A percentile compares a stretch with the other conserved stretches of the same genome.
Evolutionary conservation across 805 yeast species (phyloP).

Genomic region (Yarrowia sp.): DNA sequence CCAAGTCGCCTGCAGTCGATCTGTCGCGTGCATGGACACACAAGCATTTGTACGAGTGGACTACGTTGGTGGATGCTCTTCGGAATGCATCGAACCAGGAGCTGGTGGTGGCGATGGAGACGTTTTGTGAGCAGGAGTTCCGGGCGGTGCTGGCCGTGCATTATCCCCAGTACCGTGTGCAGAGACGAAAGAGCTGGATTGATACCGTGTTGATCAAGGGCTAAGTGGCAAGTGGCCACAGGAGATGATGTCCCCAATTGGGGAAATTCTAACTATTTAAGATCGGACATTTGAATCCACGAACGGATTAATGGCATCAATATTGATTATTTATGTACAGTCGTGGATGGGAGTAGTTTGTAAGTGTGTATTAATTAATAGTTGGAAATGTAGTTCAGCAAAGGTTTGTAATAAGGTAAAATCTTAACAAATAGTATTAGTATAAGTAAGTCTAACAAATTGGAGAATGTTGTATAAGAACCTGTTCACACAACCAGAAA

Average conservation of each 20-base stretch:
- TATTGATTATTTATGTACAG: not conserved
- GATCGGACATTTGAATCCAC: not conserved
- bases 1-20: not conserved
- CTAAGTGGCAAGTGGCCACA: no score
- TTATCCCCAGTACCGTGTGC: not conserved
- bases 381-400: no score
- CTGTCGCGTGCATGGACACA: not conserved
- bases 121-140: conserved; percentile 6
- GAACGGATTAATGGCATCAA: not conserved
- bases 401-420: no score
- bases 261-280: conserved; percentile 4
- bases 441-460: no score
- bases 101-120: not conserved
- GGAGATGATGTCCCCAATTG: no score
- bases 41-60: not conserved
- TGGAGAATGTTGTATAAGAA: no score
- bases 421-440: no score
- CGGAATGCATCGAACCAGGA: not conserved
- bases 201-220: not conserved
- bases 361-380: no score
- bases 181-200: not conserved
- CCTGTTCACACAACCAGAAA: no score
- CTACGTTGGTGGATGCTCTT: not conserved
- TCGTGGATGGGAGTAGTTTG: no score
- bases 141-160: not conserved